Base-by-base conservation (phyloP, 305 asterid genomes). In the Plantago lanceolata region DNA sequence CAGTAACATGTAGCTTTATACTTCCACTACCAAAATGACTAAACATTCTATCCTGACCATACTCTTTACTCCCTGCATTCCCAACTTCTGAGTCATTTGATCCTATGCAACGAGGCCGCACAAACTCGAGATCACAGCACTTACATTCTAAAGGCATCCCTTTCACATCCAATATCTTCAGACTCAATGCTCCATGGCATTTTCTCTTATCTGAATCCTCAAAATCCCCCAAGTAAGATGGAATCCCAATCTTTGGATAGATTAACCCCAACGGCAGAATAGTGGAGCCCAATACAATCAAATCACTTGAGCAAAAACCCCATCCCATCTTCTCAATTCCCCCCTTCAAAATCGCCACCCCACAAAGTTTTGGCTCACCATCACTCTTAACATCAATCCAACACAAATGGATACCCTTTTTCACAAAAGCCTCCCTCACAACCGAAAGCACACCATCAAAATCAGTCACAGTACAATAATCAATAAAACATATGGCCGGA, bases 191-290 rank as follows among this genome's bases (percentile, higher is more conserved):
- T 24, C 85, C 95, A 15, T 19, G 53, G 28, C 61, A 59, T 48
- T 62, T 71, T 20, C 52, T 74, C 63, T 75, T 75, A 48, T 63
- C 65, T n/a, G 68, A 48, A 35, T 56, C 76, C 64, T 63, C 66
- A 59, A 67, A 70, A 67, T 75, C 73, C 61, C 61, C n/a, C 71
- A 75, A 74, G 63, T 78, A 66, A 16, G 76, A 81, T 0, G 79
- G 20, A 63, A 81, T 24, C 60, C 91, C 90, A 56, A 92, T 77
- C 64, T 66, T 77, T 0, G 98, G 96, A 75, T 85, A 89, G 71
- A 93, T 79, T 79, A 93, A 78, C 20, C 85, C 93, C 28, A 89
- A 80, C 15, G 99, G 96, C 79, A 89, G 50, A 66, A 93, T 57
- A 69, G 85, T 90, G 16, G 97, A 84, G 54, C 95, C 91, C 61